Evolutionary conservation across 345 rosid species (phyloP), one percentile per base, ranked within the genome.

Genomic region (Salix koriyanagi): DNA sequence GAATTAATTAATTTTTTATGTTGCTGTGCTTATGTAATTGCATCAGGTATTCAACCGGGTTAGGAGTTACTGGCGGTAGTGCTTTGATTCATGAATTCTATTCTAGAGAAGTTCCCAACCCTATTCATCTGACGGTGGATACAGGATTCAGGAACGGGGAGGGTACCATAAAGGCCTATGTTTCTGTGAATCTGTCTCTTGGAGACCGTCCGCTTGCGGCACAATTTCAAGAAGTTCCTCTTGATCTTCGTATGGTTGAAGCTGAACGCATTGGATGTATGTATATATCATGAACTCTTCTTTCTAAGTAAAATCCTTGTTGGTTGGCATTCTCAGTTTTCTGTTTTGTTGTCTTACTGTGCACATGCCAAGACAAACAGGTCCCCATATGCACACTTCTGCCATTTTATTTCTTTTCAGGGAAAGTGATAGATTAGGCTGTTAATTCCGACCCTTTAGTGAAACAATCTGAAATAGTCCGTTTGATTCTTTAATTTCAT

Each of bases 231-330:
- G 99, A 92, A 90, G 88, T 94, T 80, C 97, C 97, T 73, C 85
- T 92, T 77, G 99, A 96, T 89, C 95, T 94, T 73, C 91, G 94
- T 28, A 94, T 92, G 97, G 84, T 88, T 71, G 98, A 96, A 80
- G 99, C 98, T 36, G 99, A 91, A 84, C 90, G 92, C 76, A 87
- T 96, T 71, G 99, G 97, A 88, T 94, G 99, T 93, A 87, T 77
- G 98, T 79, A 71, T 80, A 36, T 65, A 2, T 67, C 60, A 25
- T 9, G n/a, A 19, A 52, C 14, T 39, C 36, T 42, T 73, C 13
- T 15, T 58, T 34, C 28, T 13, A 4, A 15, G 4, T 61, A 34
- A 67, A 28, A 50, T 14, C 2, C 3, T 36, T 50, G 28, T 42
- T 36, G 8, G 4, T 2, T 14, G 10, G 36, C 44, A 19, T 10